phyloP scores from a whole-genome alignment of 257 asterid species.

The Thymus quinquecostatus region DNA sequence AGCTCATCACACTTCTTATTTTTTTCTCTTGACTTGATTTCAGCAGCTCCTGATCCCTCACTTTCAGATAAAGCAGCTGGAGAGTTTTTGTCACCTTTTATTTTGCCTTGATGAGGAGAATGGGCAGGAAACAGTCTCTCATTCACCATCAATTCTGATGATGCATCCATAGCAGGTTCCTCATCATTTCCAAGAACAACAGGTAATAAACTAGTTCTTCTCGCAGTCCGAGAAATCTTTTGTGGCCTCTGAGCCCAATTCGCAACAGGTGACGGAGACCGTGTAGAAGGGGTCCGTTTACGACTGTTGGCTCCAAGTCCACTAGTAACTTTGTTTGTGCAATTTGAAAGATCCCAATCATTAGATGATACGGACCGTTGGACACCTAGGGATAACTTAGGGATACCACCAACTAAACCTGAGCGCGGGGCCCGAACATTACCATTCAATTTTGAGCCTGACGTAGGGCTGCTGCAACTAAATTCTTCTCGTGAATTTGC shows the following conservation, averaged over 20 bases:
- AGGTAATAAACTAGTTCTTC: conserved; percentile 74
- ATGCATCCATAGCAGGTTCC: conserved; percentile 46
- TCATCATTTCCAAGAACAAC: conserved; percentile 68
- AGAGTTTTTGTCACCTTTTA: conserved; percentile 65
- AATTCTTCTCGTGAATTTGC: conserved; percentile 73
- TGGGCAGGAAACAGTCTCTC: conserved; percentile 63
- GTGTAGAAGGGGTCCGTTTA: conserved; percentile 70
- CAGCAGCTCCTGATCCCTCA: conserved; percentile 67
- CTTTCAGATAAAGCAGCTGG: conserved; percentile 80
- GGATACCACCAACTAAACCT: conserved; percentile 56
- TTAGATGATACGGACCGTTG: conserved; percentile 57
- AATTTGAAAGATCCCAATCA: conserved; percentile 88
- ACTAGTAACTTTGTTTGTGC: conserved; percentile 67
- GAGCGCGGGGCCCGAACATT: conserved; percentile 85
- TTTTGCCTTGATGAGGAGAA: conserved; percentile 74
- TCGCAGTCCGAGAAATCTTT: conserved; percentile 77
- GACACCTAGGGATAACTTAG: conserved; percentile 69
- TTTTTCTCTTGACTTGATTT: conserved; percentile 64
- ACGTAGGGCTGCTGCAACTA: conserved; percentile 82
- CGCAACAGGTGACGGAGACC: conserved; percentile 87
- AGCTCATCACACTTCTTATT: conserved; percentile 63
- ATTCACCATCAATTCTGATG: conserved; percentile 51
- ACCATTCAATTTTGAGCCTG: conserved; percentile 73
- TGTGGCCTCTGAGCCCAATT: conserved; percentile 92
- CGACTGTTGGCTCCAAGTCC: conserved; percentile 64